Evolutionary conservation across 768 basidiomycete genomes (phyloP).

Genomic region (Lentinula lateritia): DNA sequence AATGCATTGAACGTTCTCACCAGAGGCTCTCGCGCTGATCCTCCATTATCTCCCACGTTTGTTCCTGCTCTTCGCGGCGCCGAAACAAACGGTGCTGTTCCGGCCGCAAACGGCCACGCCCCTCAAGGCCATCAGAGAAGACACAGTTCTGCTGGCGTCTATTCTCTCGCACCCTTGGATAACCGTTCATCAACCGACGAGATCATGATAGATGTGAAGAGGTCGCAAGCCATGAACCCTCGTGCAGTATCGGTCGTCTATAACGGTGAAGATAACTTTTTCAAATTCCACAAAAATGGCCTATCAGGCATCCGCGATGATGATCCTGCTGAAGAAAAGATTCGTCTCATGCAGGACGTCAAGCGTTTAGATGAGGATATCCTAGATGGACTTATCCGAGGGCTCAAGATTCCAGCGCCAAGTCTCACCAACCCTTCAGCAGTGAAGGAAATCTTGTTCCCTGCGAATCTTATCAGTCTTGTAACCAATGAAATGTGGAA

Average conservation of each 20-base stretch:
- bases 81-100: constrained; percentile 38
- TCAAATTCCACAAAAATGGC: constrained; percentile 61
- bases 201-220: constrained; percentile 67
- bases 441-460: constrained; percentile 97
- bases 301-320: constrained; percentile 72
- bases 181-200: constrained; percentile 76
- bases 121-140: constrained; percentile 58
- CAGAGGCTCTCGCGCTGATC: constrained; percentile 61
- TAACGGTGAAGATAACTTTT: constrained; percentile 71
- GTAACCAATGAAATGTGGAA: constrained; percentile 99
- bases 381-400: constrained; percentile 81
- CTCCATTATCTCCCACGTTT: constrained; percentile 81
- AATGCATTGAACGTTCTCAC: constrained; percentile 88
- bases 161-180: constrained; percentile 52
- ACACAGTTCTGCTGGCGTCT: constrained; percentile 83
- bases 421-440: constrained; percentile 88
- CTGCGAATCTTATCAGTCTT: constrained; percentile 94
- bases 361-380: constrained; percentile 92
- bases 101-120: constrained; percentile 25
- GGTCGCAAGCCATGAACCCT: constrained; percentile 64
- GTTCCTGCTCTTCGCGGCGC: constrained; percentile 66
- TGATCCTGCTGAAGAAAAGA: constrained; percentile 93
- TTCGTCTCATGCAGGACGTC: constrained; percentile 85
- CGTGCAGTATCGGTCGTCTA: constrained; percentile 88
- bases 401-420: constrained; percentile 89